Evolutionary conservation across 1,284 basidiomycete species (phyloP), one percentile per base, ranked within the genome.

Genomic region (Gymnopus androsaceus): DNA sequence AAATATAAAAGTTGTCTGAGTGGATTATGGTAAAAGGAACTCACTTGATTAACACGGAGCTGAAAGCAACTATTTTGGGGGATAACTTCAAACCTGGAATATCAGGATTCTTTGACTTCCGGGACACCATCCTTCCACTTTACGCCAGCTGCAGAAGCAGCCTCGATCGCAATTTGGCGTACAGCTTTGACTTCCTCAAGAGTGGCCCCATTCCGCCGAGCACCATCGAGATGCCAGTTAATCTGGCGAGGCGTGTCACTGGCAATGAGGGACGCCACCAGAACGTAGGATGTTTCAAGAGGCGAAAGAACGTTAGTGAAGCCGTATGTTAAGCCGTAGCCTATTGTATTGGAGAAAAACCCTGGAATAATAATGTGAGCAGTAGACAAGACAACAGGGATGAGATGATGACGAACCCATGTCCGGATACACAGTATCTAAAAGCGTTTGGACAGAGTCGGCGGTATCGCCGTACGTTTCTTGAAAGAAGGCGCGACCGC

Each of bases 201-300:
- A 0, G 69, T 74, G 2, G 76, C 78, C 3, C 76, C 76, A 36
- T 67, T 65, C 45, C 77, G 67, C n/a, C 69, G 63, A 17, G 75
- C 79, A 36, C 78, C 78, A 31, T 74, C 71, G 9, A 83, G 71
- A 63, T 84, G 81, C 81, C 82, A 84, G n/a, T 64, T 68, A 30
- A 80, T 77, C 61, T 84, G 81, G 46, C 73, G 75, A 2, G 81
- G 79, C 42, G 78, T 78, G 62, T 83, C 81, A 46, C 70, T 71
- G 0, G 77, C 75, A 58, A 83, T 78, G 38, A 81, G 74, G 3
- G 79, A 73, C 30, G 80, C 74, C 19, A 81, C 75, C 42, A 83
- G 66, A 15, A 74, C 70, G 61, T 77, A 83, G 4, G 79, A 77
- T 7, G 74, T 75, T 66, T 82, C 79, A 40, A 77, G 59, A 27